Base-by-base conservation (phyloP, 345 rosid species). In the Moringa oleifera region DNA sequence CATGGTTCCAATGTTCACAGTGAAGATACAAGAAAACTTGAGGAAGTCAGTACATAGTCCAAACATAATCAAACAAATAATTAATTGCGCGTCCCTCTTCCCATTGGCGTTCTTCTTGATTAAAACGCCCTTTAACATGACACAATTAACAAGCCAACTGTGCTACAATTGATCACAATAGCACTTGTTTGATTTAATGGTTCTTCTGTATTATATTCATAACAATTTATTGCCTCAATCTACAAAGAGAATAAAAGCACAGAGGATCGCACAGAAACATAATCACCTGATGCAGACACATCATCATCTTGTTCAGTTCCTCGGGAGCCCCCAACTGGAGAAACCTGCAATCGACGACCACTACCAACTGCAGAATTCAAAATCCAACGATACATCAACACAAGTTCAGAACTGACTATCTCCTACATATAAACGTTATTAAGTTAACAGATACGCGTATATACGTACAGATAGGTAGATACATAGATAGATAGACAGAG, bases 271-370 rank as follows among this genome's bases (percentile, higher is more conserved):
- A 11, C 0, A 19, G 17, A 66, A 22, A 65, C 23, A 67, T 54
- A 60, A 33, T 61, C 69, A 86, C 96, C 96, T 46, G 85, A 64
- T 65, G 74, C 61, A 37, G 86, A 85, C 54, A 80, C 65, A 59
- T 77, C 75, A 71, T 75, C 85, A 58, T 81, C 95, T 71, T 71
- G 90, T 59, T 85, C 80, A 24, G 78, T 53, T 59, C 77, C 81
- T 64, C 61, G 72, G 58, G 88, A 75, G 75, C 78, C 77, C 25
- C 79, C 69, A 70, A 76, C 45, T 6, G 74, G 74, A 65, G 55
- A 25, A 59, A 60, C 67, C 23, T 50, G 71, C 15, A 62, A 23
- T 18, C 68, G 77, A 46, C 76, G 78, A 36, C 59, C 61, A 54
- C 25, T 73, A 47, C 54, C 13, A 47, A 71, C 85, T 85, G 78